Evolutionary conservation across 106 monocot species (phyloP).

Genomic region (Platanthera guangdongensis): DNA sequence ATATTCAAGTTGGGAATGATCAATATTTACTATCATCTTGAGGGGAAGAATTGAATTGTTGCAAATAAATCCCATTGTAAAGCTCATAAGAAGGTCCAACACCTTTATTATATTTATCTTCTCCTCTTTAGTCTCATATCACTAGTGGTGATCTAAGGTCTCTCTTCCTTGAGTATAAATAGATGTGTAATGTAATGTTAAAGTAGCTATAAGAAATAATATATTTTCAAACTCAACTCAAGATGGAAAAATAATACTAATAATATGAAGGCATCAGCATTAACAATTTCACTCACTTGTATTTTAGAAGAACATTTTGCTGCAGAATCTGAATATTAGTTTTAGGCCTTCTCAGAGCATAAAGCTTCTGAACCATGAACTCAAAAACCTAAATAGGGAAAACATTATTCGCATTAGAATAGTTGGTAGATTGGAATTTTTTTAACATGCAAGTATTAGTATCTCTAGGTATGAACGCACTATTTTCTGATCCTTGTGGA

Average conservation of each 20-base stretch:
- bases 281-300: constrained; percentile 55
- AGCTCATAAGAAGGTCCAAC: too few relatives aligned
- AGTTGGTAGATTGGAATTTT: not conserved
- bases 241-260: not conserved
- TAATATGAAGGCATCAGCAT: not conserved
- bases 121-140: too few relatives aligned
- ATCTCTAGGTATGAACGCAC: not conserved
- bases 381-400: constrained; percentile 58
- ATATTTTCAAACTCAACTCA: not conserved
- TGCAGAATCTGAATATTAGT: constrained; percentile 99
- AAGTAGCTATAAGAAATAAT: too few relatives aligned
- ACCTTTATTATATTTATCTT: too few relatives aligned
- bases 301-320: constrained; percentile 96
- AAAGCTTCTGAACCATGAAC: constrained; percentile 92
- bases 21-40: too few relatives aligned
- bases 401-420: constrained; percentile 5
- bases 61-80: too few relatives aligned
- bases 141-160: too few relatives aligned
- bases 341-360: constrained; percentile 97
- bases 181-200: too few relatives aligned
- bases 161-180: too few relatives aligned
- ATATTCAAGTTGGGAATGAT: too few relatives aligned
- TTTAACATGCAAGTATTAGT: not conserved
- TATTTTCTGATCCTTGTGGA: not conserved
- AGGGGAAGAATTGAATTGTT: too few relatives aligned